A percentile compares a stretch with the other conserved stretches of the same genome.
Conservation (phyloP, 2,329 filamentous ascomycete species). For the Cladosporium velox region DNA sequence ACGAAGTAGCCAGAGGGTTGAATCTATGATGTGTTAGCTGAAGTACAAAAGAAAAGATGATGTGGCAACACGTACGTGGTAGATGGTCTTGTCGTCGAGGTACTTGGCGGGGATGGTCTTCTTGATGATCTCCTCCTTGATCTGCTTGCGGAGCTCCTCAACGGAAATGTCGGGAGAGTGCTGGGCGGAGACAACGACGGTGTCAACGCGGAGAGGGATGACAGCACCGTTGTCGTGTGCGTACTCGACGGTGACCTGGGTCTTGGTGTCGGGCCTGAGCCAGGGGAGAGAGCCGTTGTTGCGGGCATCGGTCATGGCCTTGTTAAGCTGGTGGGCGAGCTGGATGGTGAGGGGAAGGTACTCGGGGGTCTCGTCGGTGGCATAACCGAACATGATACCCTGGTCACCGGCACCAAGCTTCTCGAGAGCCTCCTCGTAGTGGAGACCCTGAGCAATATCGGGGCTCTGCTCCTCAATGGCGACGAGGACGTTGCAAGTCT, state of each 20-base stretch:
- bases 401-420: slow-evolving; percentile 98
- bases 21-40: slow-evolving; percentile 54
- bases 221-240: slow-evolving; percentile 94
- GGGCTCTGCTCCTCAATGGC: slow-evolving; percentile 99
- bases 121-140: slow-evolving; percentile 97
- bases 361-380: slow-evolving; percentile 98
- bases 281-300: slow-evolving; percentile 85
- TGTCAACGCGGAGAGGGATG: slow-evolving; percentile 89
- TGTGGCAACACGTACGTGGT: slow-evolving; percentile 68
- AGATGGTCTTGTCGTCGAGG: slow-evolving; percentile 89
- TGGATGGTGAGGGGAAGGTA: slow-evolving; percentile 91
- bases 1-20: slow-evolving; percentile 98
- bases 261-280: slow-evolving; percentile 99
- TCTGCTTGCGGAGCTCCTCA: slow-evolving; percentile 89
- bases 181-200: slow-evolving; percentile 94
- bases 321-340: slow-evolving; percentile 95
- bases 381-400: slow-evolving; percentile 99
- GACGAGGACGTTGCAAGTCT: slow-evolving; percentile 97
- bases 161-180: slow-evolving; percentile 87
- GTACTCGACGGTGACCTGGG: slow-evolving; percentile 98
- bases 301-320: slow-evolving; percentile 87
- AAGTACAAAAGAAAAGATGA: background rate
- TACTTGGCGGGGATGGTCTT: slow-evolving; percentile 89
- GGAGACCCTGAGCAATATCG: slow-evolving; percentile 97
- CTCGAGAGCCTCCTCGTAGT: slow-evolving; percentile 97